Conservation (phyloP, 176 grass and related monocot genomes). For the Cenchrus fungigraminus region DNA sequence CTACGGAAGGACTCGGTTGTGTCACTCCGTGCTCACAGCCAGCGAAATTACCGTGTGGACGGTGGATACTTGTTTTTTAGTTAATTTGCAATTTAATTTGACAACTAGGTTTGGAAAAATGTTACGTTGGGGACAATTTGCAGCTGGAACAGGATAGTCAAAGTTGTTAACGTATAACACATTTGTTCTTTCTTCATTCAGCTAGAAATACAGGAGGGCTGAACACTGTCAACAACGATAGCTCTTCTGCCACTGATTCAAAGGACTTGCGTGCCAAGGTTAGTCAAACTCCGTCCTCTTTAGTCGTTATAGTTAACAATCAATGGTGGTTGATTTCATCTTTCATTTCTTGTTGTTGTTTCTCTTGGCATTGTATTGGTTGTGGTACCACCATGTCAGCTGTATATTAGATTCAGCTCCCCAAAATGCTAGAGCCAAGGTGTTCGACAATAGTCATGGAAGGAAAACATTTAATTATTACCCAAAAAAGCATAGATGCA, state of each 20-base stretch:
- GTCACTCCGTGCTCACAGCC: neutral
- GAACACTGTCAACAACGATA: constrained; percentile 50
- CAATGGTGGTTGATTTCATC: neutral
- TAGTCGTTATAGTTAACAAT: neutral
- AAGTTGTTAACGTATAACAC: constrained; percentile 12
- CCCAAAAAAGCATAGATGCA: neutral
- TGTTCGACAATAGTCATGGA: neutral
- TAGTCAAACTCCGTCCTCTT: neutral
- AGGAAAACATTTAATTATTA: neutral
- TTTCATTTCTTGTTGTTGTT: neutral
- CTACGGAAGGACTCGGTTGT: neutral
- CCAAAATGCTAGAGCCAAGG: neutral
- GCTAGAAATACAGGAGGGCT: constrained; percentile 62
- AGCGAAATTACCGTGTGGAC: neutral
- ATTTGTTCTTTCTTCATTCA: constrained; percentile 40
- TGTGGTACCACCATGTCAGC: neutral
- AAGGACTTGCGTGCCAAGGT: constrained; percentile 89
- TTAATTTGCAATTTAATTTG: neutral
- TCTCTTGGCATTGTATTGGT: neutral
- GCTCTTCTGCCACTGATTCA: constrained; percentile 53
- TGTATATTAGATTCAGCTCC: neutral
- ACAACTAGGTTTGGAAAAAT: neutral
- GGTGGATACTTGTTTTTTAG: neutral
- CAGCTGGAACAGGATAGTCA: neutral
- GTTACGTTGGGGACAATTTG: neutral